phyloP scores from a whole-genome alignment of 1,139 yeast genomes.

The Kodamaea sp. region DNA sequence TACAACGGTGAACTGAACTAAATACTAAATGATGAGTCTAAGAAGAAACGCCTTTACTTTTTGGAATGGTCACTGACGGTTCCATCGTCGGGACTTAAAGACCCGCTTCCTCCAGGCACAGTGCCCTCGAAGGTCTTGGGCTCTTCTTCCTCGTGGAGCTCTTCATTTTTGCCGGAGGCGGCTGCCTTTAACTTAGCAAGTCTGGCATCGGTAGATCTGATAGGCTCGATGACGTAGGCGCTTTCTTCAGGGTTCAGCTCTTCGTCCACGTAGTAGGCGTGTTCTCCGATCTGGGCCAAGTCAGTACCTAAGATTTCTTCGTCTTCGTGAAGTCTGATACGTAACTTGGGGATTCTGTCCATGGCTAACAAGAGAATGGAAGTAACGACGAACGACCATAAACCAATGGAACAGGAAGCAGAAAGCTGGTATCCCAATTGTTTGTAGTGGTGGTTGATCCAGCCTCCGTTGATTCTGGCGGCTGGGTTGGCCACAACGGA shows the following conservation, averaged over 20 bases:
- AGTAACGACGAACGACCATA: slow-evolving; percentile 82
- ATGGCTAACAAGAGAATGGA: slow-evolving; percentile 65
- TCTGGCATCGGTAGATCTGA: slow-evolving; percentile 58
- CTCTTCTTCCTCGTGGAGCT: too few species aligned
- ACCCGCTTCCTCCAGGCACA: slow-evolving; percentile 21
- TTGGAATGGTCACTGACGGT: slow-evolving; percentile 24
- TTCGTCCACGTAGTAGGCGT: slow-evolving; percentile 59
- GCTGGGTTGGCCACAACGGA: slow-evolving; percentile 52
- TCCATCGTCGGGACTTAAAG: slow-evolving; percentile 22
- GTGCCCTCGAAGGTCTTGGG: slow-evolving; percentile 14
- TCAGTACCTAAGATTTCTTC: slow-evolving; percentile 92
- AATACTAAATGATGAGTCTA: neutral
- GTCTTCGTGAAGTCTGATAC: slow-evolving; percentile 82
- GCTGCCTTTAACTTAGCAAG: slow-evolving; percentile 35
- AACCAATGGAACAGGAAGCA: slow-evolving; percentile 70
- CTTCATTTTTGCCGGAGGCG: slow-evolving; percentile 17
- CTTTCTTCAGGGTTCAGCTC: slow-evolving; percentile 10
- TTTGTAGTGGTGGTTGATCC: slow-evolving; percentile 87
- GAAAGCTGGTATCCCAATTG: slow-evolving; percentile 96
- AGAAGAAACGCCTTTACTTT: slow-evolving; percentile 7
- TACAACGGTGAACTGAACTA: neutral
- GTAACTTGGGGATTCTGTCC: slow-evolving; percentile 82
- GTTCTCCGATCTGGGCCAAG: slow-evolving; percentile 84
- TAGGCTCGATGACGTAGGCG: slow-evolving; percentile 74
- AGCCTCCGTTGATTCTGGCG: slow-evolving; percentile 76